Conservation (phyloP, 2,329 filamentous ascomycete species). For the Aspergillus sp. region DNA sequence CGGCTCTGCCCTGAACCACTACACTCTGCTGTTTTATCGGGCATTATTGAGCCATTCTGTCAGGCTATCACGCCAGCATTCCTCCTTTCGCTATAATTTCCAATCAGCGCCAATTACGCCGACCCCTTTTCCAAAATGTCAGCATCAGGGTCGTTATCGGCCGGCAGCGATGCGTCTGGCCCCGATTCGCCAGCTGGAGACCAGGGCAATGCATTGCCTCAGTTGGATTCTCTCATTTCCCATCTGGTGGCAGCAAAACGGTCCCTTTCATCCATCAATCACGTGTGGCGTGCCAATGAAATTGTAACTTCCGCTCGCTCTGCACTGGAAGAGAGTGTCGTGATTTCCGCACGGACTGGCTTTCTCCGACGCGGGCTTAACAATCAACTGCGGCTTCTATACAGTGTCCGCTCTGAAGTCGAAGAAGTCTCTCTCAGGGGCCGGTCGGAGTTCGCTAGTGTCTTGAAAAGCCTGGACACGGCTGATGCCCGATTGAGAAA, state of each 20-base stretch:
- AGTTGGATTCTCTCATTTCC: constrained; percentile 75
- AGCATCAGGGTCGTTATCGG: constrained; percentile 34
- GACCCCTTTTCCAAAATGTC: constrained; percentile 28
- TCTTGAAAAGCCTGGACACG: constrained; percentile 59
- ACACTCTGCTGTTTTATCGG: not conserved
- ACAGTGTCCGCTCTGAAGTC: constrained; percentile 47
- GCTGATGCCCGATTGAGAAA: constrained; percentile 60
- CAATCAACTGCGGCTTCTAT: constrained; percentile 48
- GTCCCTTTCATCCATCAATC: constrained; percentile 78
- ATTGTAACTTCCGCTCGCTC: constrained; percentile 75
- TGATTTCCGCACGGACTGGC: constrained; percentile 69
- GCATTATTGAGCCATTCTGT: not conserved
- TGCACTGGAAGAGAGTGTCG: constrained; percentile 75
- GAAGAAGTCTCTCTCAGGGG: constrained; percentile 46
- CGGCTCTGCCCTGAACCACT: not conserved
- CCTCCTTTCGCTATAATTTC: not conserved
- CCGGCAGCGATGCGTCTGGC: constrained; percentile 21
- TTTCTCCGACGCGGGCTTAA: constrained; percentile 66
- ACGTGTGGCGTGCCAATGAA: constrained; percentile 83
- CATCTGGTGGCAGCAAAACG: constrained; percentile 86
- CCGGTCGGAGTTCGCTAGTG: constrained; percentile 48
- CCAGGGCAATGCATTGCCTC: constrained; percentile 29
- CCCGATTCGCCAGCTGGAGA: constrained; percentile 15
- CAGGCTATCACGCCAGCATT: not conserved
- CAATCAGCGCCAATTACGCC: not conserved